These are phyloP conservation scores for Aspergillus bridgeri DNA, from an alignment of 495 filamentous ascomycete species.

Conservation along the genomic window DNA sequence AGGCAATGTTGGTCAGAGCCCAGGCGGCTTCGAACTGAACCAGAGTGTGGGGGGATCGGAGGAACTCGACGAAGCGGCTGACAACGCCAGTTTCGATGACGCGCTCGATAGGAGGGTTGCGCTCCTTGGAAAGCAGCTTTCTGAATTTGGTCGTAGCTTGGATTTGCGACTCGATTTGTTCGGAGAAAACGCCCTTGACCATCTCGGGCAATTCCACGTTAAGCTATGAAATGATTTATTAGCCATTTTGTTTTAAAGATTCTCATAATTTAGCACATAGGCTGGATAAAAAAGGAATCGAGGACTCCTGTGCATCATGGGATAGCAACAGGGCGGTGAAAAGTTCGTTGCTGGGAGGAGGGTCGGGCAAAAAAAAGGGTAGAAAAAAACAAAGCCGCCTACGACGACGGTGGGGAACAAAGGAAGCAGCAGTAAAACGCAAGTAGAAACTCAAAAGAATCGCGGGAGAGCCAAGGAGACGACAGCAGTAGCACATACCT, in stretches of 20 bases:
- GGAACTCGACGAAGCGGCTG: slow-evolving; percentile 95
- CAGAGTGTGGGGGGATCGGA: slow-evolving; percentile 94
- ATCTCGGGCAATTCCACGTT: slow-evolving; percentile 97
- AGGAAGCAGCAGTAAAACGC: not conserved
- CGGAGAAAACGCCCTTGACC: slow-evolving; percentile 96
- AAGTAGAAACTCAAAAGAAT: not conserved
- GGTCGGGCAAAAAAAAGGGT: slow-evolving; percentile 10
- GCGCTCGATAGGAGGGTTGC: slow-evolving; percentile 97
- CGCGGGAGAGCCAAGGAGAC: slow-evolving; percentile 3
- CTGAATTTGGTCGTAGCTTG: slow-evolving; percentile 99
- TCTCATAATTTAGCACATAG: not conserved
- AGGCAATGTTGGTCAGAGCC: slow-evolving; percentile 99
- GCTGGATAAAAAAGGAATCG: not conserved
- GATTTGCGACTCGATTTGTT: slow-evolving; percentile 97
- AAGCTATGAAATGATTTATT: slow-evolving; percentile 59
- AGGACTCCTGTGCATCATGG: slow-evolving; percentile 12
- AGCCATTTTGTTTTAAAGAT: slow-evolving; percentile 28
- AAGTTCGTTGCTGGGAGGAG: slow-evolving; percentile 13
- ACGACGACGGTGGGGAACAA: not conserved
- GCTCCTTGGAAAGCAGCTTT: slow-evolving; percentile 96
- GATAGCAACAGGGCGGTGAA: slow-evolving; percentile 41
- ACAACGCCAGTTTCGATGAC: slow-evolving; percentile 99
- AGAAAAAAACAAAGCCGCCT: slow-evolving; percentile 4
- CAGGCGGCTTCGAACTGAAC: slow-evolving; percentile 99
- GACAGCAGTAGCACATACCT: slow-evolving; percentile 63